Conservation (phyloP, 2,329 filamentous ascomycete genomes). For the Tolypocladium tundrense region DNA sequence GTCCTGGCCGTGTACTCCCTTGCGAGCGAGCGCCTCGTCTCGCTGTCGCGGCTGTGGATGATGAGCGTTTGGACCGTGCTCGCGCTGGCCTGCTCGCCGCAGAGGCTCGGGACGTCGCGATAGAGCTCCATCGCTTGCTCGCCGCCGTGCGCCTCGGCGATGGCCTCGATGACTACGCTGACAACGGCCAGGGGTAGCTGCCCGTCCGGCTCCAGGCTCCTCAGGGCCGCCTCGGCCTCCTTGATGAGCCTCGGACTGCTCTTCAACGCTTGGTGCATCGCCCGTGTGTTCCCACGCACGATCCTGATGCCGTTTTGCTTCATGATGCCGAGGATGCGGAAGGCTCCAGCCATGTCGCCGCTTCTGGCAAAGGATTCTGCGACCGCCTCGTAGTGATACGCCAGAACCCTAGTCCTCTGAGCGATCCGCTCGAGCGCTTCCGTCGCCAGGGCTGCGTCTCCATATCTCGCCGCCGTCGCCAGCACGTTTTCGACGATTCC, state of each 20-base stretch:
- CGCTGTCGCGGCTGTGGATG: constrained; percentile 13
- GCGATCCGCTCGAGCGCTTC: constrained; percentile 49
- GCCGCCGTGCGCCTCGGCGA: constrained; percentile 16
- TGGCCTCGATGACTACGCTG: constrained; percentile 23
- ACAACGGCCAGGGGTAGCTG: constrained; percentile 27
- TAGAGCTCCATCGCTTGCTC: constrained; percentile 23
- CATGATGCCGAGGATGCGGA: constrained; percentile 68
- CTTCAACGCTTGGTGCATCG: constrained; percentile 48
- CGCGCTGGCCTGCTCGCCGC: constrained; percentile 14
- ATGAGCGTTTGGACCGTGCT: constrained; percentile 20
- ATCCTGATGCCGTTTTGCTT: constrained; percentile 37
- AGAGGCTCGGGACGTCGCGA: constrained; percentile 16
- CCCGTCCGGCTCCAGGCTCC: constrained; percentile 31
- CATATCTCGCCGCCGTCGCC: constrained; percentile 57
- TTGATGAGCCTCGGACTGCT: constrained; percentile 32
- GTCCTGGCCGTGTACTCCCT: constrained; percentile 18
- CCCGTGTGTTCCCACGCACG: constrained; percentile 51
- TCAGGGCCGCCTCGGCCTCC: constrained; percentile 46
- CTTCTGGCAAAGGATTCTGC: constrained; percentile 56
- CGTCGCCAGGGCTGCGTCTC: constrained; percentile 58
- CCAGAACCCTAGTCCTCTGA: constrained; percentile 36
- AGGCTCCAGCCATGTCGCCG: constrained; percentile 52
- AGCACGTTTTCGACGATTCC: constrained; percentile 60
- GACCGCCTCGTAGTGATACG: constrained; percentile 71
- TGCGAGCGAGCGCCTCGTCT: constrained; percentile 14